Conservation (phyloP, 108 stramenopile genomes). For the Cyclostephanos tholiformis region DNA sequence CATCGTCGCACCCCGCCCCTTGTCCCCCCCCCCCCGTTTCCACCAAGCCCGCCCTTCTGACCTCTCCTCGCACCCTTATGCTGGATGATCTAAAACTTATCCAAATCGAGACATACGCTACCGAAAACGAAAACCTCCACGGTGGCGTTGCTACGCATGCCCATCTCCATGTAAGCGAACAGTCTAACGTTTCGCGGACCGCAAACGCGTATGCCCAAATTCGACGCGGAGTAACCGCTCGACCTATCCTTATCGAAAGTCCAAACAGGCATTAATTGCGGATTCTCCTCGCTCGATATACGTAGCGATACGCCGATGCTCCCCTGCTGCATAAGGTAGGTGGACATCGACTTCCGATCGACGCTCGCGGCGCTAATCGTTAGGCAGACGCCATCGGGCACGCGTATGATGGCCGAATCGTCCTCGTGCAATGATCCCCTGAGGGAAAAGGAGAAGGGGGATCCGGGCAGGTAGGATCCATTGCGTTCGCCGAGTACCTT, state of each 20-base stretch:
- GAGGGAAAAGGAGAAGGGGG: slow-evolving; percentile 44
- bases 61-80: too few relatives aligned
- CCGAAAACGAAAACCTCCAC: slow-evolving; percentile 47
- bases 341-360: slow-evolving; percentile 34
- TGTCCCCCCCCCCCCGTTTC: too few relatives aligned
- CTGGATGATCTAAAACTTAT: too few relatives aligned
- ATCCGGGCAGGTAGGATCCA: slow-evolving; percentile 40
- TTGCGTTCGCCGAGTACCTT: slow-evolving; percentile 25
- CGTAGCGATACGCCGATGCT: slow-evolving; percentile 37
- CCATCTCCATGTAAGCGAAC: slow-evolving; percentile 51
- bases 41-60: too few relatives aligned
- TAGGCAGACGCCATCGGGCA: slow-evolving; percentile 43
- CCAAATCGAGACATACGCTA: slow-evolving; percentile 34
- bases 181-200: slow-evolving; percentile 40
- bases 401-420: slow-evolving; percentile 35
- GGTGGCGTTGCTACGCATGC: slow-evolving; percentile 34
- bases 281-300: slow-evolving; percentile 46
- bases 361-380: slow-evolving; percentile 30
- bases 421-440: slow-evolving; percentile 33
- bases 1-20: too few relatives aligned
- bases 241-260: slow-evolving; percentile 39
- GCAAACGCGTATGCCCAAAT: slow-evolving; percentile 36
- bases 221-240: slow-evolving; percentile 25
- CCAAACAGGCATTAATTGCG: slow-evolving; percentile 41
- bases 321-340: slow-evolving; percentile 33